Conservation (phyloP, 192 early-diverging fungal species). For the Coemansia sp. region DNA sequence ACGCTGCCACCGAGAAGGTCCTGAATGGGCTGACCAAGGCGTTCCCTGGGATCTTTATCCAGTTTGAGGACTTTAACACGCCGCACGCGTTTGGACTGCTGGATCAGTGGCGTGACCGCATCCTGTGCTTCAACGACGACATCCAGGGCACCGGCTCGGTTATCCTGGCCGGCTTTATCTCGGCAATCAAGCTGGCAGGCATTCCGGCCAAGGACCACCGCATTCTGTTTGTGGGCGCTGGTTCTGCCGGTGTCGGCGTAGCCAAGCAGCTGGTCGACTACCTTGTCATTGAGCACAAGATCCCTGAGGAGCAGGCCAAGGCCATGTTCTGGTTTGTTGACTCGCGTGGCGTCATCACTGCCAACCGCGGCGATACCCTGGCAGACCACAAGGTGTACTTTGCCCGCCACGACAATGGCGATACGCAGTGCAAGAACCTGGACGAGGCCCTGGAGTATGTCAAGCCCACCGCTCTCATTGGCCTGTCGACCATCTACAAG, state of each 20-base stretch:
- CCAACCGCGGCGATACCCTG: conserved; percentile 81
- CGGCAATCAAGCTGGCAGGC: conserved; percentile 67
- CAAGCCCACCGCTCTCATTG: conserved; percentile 86
- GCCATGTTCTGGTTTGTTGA: conserved; percentile 80
- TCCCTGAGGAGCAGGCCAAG: conserved; percentile 63
- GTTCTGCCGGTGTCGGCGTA: conserved; percentile 92
- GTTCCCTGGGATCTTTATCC: conserved; percentile 82
- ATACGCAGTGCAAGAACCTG: conserved; percentile 70
- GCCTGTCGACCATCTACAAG: conserved; percentile 75
- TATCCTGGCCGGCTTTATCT: conserved; percentile 89
- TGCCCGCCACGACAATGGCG: conserved; percentile 82
- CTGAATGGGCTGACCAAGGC: conserved; percentile 64
- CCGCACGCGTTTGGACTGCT: conserved; percentile 88
- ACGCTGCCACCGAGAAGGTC: conserved; percentile 78
- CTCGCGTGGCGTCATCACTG: conserved; percentile 86
- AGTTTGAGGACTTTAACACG: conserved; percentile 95
- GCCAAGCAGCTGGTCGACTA: conserved; percentile 86
- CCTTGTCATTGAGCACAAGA: conserved; percentile 69
- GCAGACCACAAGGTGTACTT: conserved; percentile 83
- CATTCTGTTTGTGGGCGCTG: conserved; percentile 92
- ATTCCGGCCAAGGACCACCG: conserved; percentile 73
- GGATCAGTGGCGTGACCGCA: conserved; percentile 70
- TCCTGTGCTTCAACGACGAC: conserved; percentile 89
- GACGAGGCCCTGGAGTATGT: conserved; percentile 80
- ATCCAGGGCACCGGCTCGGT: conserved; percentile 77